Base-by-base conservation (phyloP, 306 rosid species). In the Prunus padus region DNA sequence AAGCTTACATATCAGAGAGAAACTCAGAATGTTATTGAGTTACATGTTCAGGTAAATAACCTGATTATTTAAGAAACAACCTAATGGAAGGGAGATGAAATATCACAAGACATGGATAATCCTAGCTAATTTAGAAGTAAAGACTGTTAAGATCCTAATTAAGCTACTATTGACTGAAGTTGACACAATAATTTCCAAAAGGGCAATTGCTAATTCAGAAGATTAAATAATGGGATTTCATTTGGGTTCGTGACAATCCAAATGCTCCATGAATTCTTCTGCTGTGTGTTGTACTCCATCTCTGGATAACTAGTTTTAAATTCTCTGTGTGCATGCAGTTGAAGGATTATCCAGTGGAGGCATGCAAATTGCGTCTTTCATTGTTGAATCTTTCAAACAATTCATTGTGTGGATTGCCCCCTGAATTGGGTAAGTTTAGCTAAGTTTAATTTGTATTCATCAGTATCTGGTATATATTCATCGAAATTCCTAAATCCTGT, bases 301-400 rank as follows among this genome's bases (percentile, higher is more conserved):
- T 62, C 33, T 83, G 31, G 57, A 62, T 75, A 76, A 45, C 62
- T 78, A 74, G 42, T 76, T 78, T 49, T 77, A 37, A 70, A 59
- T 68, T 77, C 5, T 62, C 37, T 54, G 42, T 79, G 45, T 82
- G 49, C 62, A 62, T 83, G 78, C 93, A 94, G 98, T 76, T 94
- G 88, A 94, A 92, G 81, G 97, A 90, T 69, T 94, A 87, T 79
- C 98, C 96, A 22, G 95, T 88, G 76, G 96, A 92, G 85, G 98
- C 97, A 64, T 94, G 98, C 85, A 87, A 86, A 71, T 77, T 94
- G 87, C 87, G 42, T 76, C 90, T 94, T 50, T 84, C 83, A 31
- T 86, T 92, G 57, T 82, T 94, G 77, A 88, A 94, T 85, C 96
- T 94, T 80, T 94, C 98, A 75, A 92, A 94, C 82, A 94, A 94